These are phyloP conservation scores for Candida tropicalis DNA, from an alignment of 1,139 yeast species.

Conservation along the genomic window DNA sequence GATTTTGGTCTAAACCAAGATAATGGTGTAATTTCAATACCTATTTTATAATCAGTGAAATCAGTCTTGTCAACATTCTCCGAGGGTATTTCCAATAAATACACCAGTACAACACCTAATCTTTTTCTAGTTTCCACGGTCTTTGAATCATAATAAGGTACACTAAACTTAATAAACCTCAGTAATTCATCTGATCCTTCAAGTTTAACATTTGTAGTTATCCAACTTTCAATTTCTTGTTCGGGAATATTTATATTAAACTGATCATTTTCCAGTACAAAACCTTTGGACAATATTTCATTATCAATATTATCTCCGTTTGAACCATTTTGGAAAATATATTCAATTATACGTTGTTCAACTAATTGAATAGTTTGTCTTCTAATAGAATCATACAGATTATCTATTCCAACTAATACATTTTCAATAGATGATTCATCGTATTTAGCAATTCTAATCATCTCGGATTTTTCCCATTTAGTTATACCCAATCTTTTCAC, in stretches of 20 bases:
- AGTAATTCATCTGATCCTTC: constrained; percentile 13
- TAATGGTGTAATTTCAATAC: constrained; percentile 32
- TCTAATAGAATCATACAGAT: constrained; percentile 39
- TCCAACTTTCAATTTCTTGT: constrained; percentile 35
- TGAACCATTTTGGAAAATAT: constrained; percentile 19
- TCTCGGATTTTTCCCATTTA: constrained; percentile 14
- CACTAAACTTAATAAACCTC: constrained; percentile 36
- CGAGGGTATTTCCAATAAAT: constrained; percentile 26
- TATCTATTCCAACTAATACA: constrained; percentile 40
- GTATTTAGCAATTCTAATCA: constrained; percentile 30
- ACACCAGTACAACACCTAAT: constrained; percentile 37
- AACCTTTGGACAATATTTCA: constrained; percentile 12
- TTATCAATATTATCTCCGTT: constrained; percentile 10
- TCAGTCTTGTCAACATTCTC: constrained; percentile 13
- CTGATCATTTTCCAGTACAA: constrained; percentile 34
- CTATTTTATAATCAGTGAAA: constrained; percentile 24
- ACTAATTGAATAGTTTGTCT: constrained; percentile 30
- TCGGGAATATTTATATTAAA: constrained; percentile 27
- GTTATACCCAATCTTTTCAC: constrained; percentile 14
- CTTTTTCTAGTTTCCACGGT: constrained; percentile 23
- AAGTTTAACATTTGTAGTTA: constrained; percentile 17
- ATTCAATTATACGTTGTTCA: constrained; percentile 28
- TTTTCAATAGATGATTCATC: constrained; percentile 36
- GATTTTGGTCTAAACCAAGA: constrained; percentile 10
- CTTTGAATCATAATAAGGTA: constrained; percentile 31